Evolutionary conservation across 1,284 basidiomycete genomes (phyloP), one percentile per base, ranked within the genome.

Genomic region (Tilletia indica): DNA sequence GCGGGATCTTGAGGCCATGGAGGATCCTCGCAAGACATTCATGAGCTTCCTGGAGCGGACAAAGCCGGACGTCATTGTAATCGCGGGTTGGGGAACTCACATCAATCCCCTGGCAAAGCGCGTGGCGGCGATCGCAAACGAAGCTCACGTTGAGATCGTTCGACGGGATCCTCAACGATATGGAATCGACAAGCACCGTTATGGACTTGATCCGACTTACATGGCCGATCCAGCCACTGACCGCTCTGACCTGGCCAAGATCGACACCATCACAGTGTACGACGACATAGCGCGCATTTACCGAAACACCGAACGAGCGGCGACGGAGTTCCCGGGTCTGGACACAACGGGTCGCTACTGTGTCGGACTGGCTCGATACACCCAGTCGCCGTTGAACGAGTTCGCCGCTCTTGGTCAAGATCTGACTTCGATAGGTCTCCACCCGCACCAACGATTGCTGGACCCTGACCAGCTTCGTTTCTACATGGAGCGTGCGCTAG

Each of bases 231-330:
- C 34, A 12, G 68, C n/a, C 42, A 54, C 45, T 4, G 48, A 68
- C n/a, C 9, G 48, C n/a, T 58, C 56, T 47, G 51, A 63, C 8
- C 69, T 73, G 31, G 51, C 68, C 5, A 36, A 34, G n/a, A 80
- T 82, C 67, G 82, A 83, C 66, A 90, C 96, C 71, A 90, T 92
- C 64, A 96, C 93, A 79, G 90, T 92, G 63, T 89, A 89, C 69
- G 97, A 99, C 83, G 93, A 97, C 73, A 91, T 97, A 36, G 97
- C 97, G 3, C 89, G 95, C 64, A 89, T 98, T 68, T 99, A 94
- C 85, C 94, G 96, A 86, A 91, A 94, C 82, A 95, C 93, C 80
- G 89, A 90, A 74, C 91, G 95, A 56, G 94, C 93, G 0, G 87
- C 88, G 48, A 90, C 90, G 71, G 97, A 99, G 85, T 95, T 94